These are phyloP conservation scores for Aspergillus caelatus DNA, from an alignment of 2,329 filamentous ascomycete species.

Conservation along the genomic window DNA sequence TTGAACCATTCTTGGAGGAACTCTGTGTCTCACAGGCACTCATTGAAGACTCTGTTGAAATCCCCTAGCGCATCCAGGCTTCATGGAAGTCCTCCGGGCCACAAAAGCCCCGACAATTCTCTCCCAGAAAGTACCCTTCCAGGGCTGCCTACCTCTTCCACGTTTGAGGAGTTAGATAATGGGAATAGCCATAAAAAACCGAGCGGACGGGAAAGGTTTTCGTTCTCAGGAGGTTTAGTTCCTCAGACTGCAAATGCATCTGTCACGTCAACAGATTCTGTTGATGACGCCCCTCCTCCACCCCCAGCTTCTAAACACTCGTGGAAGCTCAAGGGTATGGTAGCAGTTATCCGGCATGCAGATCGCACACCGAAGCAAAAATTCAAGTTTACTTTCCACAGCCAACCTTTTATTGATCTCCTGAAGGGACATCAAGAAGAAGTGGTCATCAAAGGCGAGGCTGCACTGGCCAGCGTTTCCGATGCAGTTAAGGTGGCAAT, in stretches of 20 bases:
- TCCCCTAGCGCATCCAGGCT: slow-evolving; percentile 67
- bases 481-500: slow-evolving; percentile 83
- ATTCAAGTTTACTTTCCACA: slow-evolving; percentile 99
- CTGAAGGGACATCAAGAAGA: slow-evolving; percentile 96
- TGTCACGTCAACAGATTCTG: slow-evolving; percentile 27
- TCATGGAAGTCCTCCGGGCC: slow-evolving; percentile 48
- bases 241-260: slow-evolving; percentile 31
- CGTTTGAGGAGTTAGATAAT: slow-evolving; percentile 32
- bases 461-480: slow-evolving; percentile 84
- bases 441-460: slow-evolving; percentile 88
- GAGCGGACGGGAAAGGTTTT: slow-evolving; percentile 24
- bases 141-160: slow-evolving; percentile 38
- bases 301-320: slow-evolving; percentile 80
- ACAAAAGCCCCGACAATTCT: slow-evolving; percentile 43
- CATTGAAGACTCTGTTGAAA: slow-evolving; percentile 63
- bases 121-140: slow-evolving; percentile 49
- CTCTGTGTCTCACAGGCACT: slow-evolving; percentile 48
- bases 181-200: slow-evolving; percentile 16
- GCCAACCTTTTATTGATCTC: slow-evolving; percentile 90
- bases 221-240: slow-evolving; percentile 24
- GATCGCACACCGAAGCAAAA: slow-evolving; percentile 98
- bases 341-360: slow-evolving; percentile 93
- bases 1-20: slow-evolving; percentile 40
- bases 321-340: slow-evolving; percentile 97
- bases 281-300: slow-evolving; percentile 48